Evolutionary conservation across 2,329 filamentous ascomycete species (phyloP), one percentile per base, ranked within the genome.

Genomic region (Alternaria sp.): DNA sequence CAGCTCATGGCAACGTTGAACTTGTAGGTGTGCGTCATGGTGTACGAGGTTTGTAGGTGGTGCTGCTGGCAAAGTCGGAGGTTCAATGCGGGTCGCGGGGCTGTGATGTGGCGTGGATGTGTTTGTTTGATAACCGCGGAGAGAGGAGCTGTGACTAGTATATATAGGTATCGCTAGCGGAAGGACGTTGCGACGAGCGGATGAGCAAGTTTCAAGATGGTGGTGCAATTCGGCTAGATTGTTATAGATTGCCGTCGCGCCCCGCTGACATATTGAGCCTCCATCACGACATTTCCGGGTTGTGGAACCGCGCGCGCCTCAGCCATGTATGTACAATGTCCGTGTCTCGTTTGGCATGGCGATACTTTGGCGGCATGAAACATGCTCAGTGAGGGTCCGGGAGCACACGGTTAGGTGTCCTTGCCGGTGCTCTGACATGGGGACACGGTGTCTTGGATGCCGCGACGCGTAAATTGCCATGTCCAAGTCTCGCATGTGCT

Each of bases 1-100:
- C 96, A 99, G 86, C 86, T 91, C 96, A 99, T 99, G 82, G 85
- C 86, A 81, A 98, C 89, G 82, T 94, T 90, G 86, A 98, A 98
- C 82, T 96, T 93, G 91, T 98, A 98, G 72, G 89, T 92, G 85
- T 97, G 93, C 63, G 79, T 72, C 91, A 94, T 93, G 75, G 71
- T 85, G 77, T 53, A 54, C 59, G 49, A 56, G 55, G 51, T 51
- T 30, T 59, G 45, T 60, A 57, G 12, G 17, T 23, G 30, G 50
- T 58, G 49, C 53, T 51, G 44, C 21, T 59, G 30, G 46, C 28
- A 47, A 49, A 23, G 21, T 15, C 30, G n/a, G 21, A 50, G 52
- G 30, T 55, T 28, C 28, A 46, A 43, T 62, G 60, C 56, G 58
- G 63, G 49, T 67, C 57, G 52, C 36, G 30, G 50, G 57, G 60